phyloP scores from a whole-genome alignment of 805 yeast genomes.

The Tetrapisispora arboricola region DNA sequence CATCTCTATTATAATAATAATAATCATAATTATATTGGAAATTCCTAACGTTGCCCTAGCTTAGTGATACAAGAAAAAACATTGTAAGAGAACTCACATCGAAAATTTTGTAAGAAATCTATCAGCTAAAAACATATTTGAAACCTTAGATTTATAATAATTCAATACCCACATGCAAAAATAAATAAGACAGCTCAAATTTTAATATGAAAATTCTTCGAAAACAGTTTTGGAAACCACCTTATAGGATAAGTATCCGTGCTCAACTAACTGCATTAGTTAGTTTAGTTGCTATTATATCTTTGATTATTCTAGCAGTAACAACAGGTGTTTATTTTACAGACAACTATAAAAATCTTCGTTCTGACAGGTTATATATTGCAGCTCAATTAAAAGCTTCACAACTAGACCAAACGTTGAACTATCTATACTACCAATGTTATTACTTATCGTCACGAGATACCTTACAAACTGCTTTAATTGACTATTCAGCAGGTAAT shows the following conservation, averaged over 20 bases:
- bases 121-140: too few species aligned
- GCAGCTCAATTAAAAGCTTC: conserved; percentile 75
- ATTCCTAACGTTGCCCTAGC: too few species aligned
- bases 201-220: not conserved
- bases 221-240: conserved; percentile 13
- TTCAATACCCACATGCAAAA: not conserved
- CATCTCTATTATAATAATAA: too few species aligned
- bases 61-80: too few species aligned
- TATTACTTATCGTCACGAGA: conserved; percentile 55
- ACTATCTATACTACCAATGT: conserved; percentile 56
- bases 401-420: conserved; percentile 62
- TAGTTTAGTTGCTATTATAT: conserved; percentile 55
- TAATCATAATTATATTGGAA: too few species aligned
- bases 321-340: conserved; percentile 72
- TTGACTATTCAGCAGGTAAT: conserved; percentile 63
- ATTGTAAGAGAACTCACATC: too few species aligned
- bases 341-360: conserved; percentile 44
- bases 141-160: too few species aligned
- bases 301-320: conserved; percentile 62
- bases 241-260: conserved; percentile 53
- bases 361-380: conserved; percentile 63
- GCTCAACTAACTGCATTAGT: conserved; percentile 69
- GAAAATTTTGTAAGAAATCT: too few species aligned
- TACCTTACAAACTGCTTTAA: conserved; percentile 47
- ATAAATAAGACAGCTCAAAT: too few species aligned